Evolutionary conservation across 2,329 filamentous ascomycete species (phyloP).

Genomic region (Aspergillus hortae): DNA sequence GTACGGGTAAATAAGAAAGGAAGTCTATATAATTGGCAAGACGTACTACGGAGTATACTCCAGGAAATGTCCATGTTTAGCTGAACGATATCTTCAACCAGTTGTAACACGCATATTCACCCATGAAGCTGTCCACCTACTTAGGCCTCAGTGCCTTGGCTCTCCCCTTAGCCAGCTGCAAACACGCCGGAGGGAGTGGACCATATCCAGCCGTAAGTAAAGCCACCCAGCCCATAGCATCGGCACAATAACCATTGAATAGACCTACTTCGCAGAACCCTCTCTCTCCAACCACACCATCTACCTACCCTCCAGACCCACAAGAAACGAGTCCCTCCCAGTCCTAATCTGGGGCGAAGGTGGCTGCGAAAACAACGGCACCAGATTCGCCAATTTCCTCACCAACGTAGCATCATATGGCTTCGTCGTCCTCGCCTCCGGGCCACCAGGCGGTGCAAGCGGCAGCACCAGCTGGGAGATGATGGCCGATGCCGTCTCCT

Average conservation of each 20-base stretch:
- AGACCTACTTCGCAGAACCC: not conserved
- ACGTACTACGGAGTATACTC: no score
- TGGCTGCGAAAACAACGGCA: constrained; percentile 7
- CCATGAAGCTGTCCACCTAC: no score
- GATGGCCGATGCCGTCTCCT: not conserved
- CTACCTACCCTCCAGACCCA: not conserved
- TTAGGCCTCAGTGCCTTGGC: no score
- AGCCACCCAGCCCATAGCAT: not conserved
- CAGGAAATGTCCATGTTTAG: no score
- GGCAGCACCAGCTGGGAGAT: not conserved
- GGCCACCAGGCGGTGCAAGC: not conserved
- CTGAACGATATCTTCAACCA: no score
- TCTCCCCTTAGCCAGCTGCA: no score
- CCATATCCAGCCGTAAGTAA: not conserved
- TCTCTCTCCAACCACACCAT: not conserved
- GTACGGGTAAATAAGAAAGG: no score
- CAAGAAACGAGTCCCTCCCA: constrained; percentile 1
- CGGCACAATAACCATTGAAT: no score
- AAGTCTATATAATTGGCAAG: no score
- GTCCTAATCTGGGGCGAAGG: constrained; percentile 10
- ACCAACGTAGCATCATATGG: constrained; percentile 9
- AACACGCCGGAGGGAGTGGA: not conserved
- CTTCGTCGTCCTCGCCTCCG: constrained; percentile 6
- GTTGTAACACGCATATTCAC: no score
- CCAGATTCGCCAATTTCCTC: constrained; percentile 7